Conservation (phyloP, 1,284 basidiomycete species). For the Ustilago sp. region DNA sequence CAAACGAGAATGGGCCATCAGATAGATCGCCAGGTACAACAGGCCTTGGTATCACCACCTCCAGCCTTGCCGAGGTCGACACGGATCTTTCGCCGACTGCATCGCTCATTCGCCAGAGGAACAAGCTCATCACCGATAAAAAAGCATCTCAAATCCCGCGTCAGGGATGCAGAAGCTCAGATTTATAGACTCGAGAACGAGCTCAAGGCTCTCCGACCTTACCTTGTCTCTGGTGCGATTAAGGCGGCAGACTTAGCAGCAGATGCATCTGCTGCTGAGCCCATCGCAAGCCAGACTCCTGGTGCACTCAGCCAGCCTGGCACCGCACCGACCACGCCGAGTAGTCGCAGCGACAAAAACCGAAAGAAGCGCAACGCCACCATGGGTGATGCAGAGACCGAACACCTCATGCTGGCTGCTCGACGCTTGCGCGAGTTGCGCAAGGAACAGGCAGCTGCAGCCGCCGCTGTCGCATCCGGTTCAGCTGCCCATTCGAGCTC, state of each 20-base stretch:
- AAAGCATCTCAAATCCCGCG: slow-evolving; percentile 63
- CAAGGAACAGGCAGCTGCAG: slow-evolving; percentile 38
- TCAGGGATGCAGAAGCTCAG: slow-evolving; percentile 66
- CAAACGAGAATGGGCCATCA: slow-evolving; percentile 9
- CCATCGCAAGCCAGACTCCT: slow-evolving; percentile 15
- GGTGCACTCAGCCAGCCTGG: slow-evolving; percentile 28
- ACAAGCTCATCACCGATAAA: slow-evolving; percentile 66
- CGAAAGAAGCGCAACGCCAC: slow-evolving; percentile 52
- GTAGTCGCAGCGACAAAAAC: slow-evolving; percentile 45
- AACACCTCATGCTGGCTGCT: slow-evolving; percentile 70
- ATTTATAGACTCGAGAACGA: slow-evolving; percentile 64
- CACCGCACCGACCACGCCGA: slow-evolving; percentile 48
- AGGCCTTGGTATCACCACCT: slow-evolving; percentile 43
- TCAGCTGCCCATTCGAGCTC: slow-evolving; percentile 23
- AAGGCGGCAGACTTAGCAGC: slow-evolving; percentile 31
- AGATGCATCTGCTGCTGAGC: slow-evolving; percentile 10
- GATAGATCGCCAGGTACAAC: slow-evolving; percentile 23
- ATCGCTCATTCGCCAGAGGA: slow-evolving; percentile 60
- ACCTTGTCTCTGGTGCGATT: slow-evolving; percentile 58
- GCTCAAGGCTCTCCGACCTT: slow-evolving; percentile 60
- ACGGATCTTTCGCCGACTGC: slow-evolving; percentile 47
- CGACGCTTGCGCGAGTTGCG: slow-evolving; percentile 62
- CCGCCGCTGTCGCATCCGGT: slow-evolving; percentile 19
- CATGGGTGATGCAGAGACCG: slow-evolving; percentile 71
- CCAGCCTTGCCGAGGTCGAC: slow-evolving; percentile 33